Evolutionary conservation across 176 grass and related monocot species (phyloP), one percentile per base, ranked within the genome.

Genomic region (Olyra latifolia): DNA sequence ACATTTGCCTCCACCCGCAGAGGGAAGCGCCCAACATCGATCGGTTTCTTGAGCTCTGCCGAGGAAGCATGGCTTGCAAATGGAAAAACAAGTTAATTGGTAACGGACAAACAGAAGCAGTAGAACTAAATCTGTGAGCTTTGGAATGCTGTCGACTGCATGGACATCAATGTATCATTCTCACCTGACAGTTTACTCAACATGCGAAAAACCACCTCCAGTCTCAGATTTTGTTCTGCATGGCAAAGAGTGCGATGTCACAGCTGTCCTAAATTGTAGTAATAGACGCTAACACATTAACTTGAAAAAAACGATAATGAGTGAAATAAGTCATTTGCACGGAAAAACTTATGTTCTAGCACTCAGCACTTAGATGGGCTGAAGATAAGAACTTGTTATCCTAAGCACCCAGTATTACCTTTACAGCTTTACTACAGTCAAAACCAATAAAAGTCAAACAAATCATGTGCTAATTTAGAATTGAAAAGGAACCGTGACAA

Each of bases 221-320:
- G 68, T 66, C 53, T 95, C 83, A 63, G 86, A 92, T 78, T 89
- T 84, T 45, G 88, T 95, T 74, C 95, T 98, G 88, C 67, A 62
- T 28, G 63, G 44, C 66, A 40, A 53, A 71, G 38, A 77, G 60
- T 39, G 38, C 72, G 54, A 49, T 70, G 27, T 79, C 27, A 83
- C 6, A 77, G 17, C 22, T 27, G 80, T 29, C 46, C 39, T 48
- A 15, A 22, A 16, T 54, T 76, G 20, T 57, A n/a, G 27, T 20
- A 40, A 65, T 14, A 66, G 1, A 54, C 38, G 73, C 63, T 61
- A 69, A 45, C 74, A 14, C 8, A 23, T 74, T 74, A 54, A 43
- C 32, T 53, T 15, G 15, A 78, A 49, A 59, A 46, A 1, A 46
- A 49, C 3, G 27, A 15, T 10, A 47, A 68, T 8, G 41, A 23